Base-by-base conservation (phyloP, 2,329 filamentous ascomycete genomes). In the Beauveria scarabaeidicola region DNA sequence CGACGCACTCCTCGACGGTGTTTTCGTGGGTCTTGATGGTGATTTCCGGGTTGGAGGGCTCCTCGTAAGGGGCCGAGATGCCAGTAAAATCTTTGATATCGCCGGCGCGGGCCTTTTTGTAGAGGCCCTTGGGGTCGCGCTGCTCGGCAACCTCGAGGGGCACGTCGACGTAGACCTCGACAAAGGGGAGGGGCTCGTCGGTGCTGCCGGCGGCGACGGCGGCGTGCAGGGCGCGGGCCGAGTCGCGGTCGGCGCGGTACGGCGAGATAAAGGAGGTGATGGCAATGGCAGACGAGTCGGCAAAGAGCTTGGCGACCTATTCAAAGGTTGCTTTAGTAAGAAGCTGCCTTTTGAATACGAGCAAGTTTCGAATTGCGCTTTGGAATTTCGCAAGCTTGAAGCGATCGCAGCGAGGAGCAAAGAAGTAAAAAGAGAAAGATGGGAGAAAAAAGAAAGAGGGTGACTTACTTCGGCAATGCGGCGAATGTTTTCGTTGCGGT, bases 81-180 rank as follows among this genome's bases (percentile, higher is more conserved):
- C 94, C 94, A 1, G 94, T 99, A 73, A 99, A 99, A 67, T 97
- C 91, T 76, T 95, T 94, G 75, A 97, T 97, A 74, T 95, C 86
- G 48, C 94, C 94, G 55, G 89, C 87, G 48, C 93, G 81, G 13
- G 94, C 94, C 84, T 96, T 96, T 82, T 96, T 96, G 78, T 99
- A 99, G 62, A 97, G 78, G 5, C 93, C 94, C 84, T 99, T 99
- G 52, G 94, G 94, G 71, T 99, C 94, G 64, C 94, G 86, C 82
- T 93, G 81, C 83, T 97, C 93, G 41, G 94, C 93, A 48, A 94
- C 90, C 74, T 91, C 90, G 66, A 97, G 82, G 15, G 91, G 89
- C 13, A 97, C 86, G 74, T 99, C 91, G 64, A 99, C 87, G 70
- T 86, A 96, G 61, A 97, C 91, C 77, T 99, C 94, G 65, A 99